phyloP scores from a whole-genome alignment of 1,284 basidiomycete genomes.

The Trichosporon sp. region DNA sequence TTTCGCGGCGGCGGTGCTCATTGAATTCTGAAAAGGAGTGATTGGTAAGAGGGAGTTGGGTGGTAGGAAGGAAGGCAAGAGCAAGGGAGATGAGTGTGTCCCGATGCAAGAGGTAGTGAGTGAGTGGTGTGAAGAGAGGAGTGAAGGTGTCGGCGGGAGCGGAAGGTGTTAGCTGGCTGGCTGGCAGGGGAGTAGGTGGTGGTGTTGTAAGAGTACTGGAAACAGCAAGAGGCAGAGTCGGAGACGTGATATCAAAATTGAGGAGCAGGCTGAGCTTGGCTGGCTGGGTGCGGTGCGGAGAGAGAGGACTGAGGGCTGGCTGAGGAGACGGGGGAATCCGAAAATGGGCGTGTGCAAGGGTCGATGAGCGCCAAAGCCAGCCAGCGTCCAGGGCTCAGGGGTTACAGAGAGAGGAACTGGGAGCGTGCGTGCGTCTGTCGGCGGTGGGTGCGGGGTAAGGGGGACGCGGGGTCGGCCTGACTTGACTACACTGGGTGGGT shows the following conservation, averaged over 20 bases:
- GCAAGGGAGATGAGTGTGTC: background rate
- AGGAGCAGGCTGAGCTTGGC: background rate
- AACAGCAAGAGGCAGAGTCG: no score
- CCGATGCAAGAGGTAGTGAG: background rate
- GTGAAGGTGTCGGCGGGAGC: background rate
- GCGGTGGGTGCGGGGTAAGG: no score
- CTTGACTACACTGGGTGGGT: no score
- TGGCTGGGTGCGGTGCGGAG: no score
- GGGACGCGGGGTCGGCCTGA: no score
- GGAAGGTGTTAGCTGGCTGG: background rate
- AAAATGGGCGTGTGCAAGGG: background rate
- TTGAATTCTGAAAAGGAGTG: background rate
- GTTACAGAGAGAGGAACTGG: no score
- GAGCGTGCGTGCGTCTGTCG: no score
- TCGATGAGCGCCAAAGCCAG: no score
- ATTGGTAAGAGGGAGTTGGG: background rate
- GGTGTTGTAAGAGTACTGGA: background rate
- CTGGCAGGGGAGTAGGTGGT: background rate
- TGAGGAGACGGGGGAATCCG: background rate
- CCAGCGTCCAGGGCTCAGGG: no score
- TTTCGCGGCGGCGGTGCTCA: background rate
- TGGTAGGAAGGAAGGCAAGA: slow-evolving; percentile 13
- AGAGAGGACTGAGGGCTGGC: background rate
- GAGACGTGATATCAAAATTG: no score
- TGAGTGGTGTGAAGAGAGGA: background rate